These are phyloP conservation scores for Linanthus parryae DNA, from an alignment of 148 eudicot species.

Conservation along the genomic window DNA sequence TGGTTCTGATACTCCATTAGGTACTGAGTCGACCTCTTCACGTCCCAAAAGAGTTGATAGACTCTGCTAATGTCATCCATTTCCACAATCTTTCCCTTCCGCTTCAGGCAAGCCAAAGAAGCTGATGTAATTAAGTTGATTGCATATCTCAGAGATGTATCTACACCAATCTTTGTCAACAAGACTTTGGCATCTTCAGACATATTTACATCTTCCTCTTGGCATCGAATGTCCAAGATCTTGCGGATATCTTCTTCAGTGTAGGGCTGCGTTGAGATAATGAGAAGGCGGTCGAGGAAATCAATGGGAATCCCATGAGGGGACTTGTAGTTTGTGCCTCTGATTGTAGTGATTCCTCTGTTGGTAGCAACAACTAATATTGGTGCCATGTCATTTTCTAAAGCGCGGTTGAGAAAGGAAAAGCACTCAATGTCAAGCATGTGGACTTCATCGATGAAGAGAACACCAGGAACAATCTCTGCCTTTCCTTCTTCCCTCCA, in stretches of 20 bases:
- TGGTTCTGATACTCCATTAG: slow-evolving; percentile 92
- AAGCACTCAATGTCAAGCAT: slow-evolving; percentile 96
- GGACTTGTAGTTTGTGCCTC: slow-evolving; percentile 91
- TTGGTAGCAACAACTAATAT: slow-evolving; percentile 92
- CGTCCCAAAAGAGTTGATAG: slow-evolving; percentile 77
- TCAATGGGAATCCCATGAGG: slow-evolving; percentile 97
- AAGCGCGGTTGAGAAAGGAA: slow-evolving; percentile 88
- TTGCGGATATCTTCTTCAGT: slow-evolving; percentile 75
- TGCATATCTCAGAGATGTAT: slow-evolving; percentile 84
- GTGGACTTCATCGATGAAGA: slow-evolving; percentile 97
- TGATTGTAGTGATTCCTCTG: slow-evolving; percentile 76
- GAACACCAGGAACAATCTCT: slow-evolving; percentile 91
- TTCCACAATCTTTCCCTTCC: slow-evolving; percentile 83
- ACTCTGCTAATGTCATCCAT: slow-evolving; percentile 91
- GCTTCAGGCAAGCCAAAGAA: slow-evolving; percentile 77
- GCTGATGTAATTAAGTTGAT: slow-evolving; percentile 77
- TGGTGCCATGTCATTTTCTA: slow-evolving; percentile 97
- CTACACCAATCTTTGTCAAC: slow-evolving; percentile 81
- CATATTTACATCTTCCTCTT: slow-evolving; percentile 96
- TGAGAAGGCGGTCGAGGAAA: slow-evolving; percentile 84
- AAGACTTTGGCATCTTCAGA: slow-evolving; percentile 76
- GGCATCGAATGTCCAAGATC: slow-evolving; percentile 77
- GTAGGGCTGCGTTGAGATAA: slow-evolving; percentile 86
- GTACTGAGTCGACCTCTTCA: slow-evolving; percentile 93
- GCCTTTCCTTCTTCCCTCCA: slow-evolving; percentile 99